phyloP scores from a whole-genome alignment of 192 early-diverging fungal species.

The Coemansia sp. region DNA sequence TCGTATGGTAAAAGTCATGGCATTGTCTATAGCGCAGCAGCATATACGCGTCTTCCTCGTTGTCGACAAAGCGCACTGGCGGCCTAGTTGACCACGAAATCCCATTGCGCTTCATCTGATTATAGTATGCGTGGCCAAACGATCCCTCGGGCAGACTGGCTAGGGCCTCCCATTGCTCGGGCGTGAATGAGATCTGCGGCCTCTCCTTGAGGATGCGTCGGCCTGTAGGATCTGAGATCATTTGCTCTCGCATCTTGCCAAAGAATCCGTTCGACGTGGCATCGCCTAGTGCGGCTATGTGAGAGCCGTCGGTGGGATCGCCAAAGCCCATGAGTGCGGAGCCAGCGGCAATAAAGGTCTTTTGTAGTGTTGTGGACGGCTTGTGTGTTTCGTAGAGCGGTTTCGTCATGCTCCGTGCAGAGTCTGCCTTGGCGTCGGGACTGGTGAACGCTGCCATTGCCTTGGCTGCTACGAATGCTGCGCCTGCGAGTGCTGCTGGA shows the following conservation, averaged over 20 bases:
- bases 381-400: conserved; percentile 66
- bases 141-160: conserved; percentile 64
- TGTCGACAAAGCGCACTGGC: conserved; percentile 85
- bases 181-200: conserved; percentile 73
- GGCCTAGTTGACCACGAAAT: conserved; percentile 82
- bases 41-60: conserved; percentile 91
- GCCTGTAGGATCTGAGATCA: conserved; percentile 76
- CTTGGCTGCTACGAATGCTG: conserved; percentile 28
- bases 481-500: conserved; percentile 30
- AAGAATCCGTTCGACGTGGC: conserved; percentile 77
- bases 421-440: conserved; percentile 43
- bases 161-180: conserved; percentile 70
- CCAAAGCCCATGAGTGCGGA: conserved; percentile 75
- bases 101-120: conserved; percentile 76
- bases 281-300: conserved; percentile 74
- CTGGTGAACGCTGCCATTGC: conserved; percentile 52
- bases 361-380: conserved; percentile 68
- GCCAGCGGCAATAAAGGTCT: conserved; percentile 67
- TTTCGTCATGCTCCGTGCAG: conserved; percentile 29
- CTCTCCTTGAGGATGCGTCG: conserved; percentile 82
- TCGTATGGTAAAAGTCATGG: conserved; percentile 92
- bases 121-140: conserved; percentile 86
- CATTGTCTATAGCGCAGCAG: conserved; percentile 92
- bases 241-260: conserved; percentile 70
- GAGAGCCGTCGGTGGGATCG: conserved; percentile 68